Evolutionary conservation across 2,329 filamentous ascomycete genomes (phyloP), one percentile per base, ranked within the genome.

Genomic region (Periconia sp.): DNA sequence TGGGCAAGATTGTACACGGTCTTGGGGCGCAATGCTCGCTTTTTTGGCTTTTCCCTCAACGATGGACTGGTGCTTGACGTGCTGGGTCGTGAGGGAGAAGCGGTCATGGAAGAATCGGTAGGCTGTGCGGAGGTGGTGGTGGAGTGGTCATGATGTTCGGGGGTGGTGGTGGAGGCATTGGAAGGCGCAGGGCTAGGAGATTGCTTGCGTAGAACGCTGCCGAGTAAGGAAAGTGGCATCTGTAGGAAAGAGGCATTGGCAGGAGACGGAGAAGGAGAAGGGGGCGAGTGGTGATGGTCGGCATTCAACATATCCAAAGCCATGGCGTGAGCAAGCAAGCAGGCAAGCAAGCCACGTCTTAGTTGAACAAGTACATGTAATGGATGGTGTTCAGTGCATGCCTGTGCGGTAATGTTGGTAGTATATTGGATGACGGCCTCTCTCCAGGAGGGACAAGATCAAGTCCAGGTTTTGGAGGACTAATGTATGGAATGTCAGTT

Each of bases 1-100:
- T 88, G 87, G 42, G 87, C 89, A 41, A 92, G 79, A 49, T 84
- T 79, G 69, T 83, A 91, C 7, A 79, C 81, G 2, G 86, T 89
- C 66, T 83, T 86, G 48, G 79, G 81, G 54, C 84, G 79, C 5
- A 76, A 72, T 1, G 73, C 62, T 10, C 79, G 78, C 64, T 80
- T 81, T 53, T 75, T 76, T 17, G 59, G 61, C 53, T 57, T 67
- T 52, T 72, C 76, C 31, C 69, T 73, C 48, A 73, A 66, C 14
- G 71, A 70, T 23, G 64, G 56, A 47, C 68, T 65, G 53, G 74
- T 76, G 20, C 68, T 58, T 11, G 64, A 74, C 42, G 76, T 76
- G 17, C 68, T 69, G 13, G 76, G 73, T 48, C 78, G 59, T 2
- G 68, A 70, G 50, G 53, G 53, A 37, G 33, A 37, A 37, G 33